A percentile compares a stretch with the other conserved stretches of the same genome.
phyloP scores from a whole-genome alignment of 2,329 filamentous ascomycete species.

The Neospermospora avenae region DNA sequence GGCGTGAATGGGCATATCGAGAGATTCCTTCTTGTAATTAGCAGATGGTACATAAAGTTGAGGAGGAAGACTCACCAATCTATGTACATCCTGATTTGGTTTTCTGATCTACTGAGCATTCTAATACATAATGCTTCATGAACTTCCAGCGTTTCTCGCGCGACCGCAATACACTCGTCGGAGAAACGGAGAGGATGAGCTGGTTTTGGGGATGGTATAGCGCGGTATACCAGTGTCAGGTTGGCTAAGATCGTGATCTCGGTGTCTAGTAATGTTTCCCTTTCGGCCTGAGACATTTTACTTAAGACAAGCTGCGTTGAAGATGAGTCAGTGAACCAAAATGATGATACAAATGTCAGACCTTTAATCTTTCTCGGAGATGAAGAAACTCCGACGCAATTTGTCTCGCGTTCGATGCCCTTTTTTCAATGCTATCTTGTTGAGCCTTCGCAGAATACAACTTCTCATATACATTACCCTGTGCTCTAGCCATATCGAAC shows the following conservation, averaged over 20 bases:
- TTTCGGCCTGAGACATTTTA: neutral
- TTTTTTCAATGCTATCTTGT: neutral
- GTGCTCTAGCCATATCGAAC: constrained; percentile 8
- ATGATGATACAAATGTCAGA: neutral
- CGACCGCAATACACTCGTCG: constrained; percentile 9
- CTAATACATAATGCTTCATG: constrained; percentile 6
- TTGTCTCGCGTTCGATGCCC: neutral
- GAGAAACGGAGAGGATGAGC: constrained; percentile 13
- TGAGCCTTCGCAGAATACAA: constrained; percentile 12
- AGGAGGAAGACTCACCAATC: constrained; percentile 1
- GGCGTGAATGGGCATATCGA: constrained; percentile 14
- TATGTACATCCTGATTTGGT: constrained; percentile 11
- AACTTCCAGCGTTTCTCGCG: constrained; percentile 8
- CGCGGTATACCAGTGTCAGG: constrained; percentile 12
- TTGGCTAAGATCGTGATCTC: constrained; percentile 10
- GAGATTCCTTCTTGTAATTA: constrained; percentile 8
- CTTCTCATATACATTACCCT: constrained; percentile 13
- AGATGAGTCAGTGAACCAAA: neutral
- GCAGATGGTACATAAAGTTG: neutral
- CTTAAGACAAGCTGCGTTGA: neutral
- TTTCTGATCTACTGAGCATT: neutral
- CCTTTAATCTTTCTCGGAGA: neutral
- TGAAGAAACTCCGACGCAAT: constrained; percentile 3
- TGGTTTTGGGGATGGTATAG: constrained; percentile 7
- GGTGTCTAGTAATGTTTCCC: constrained; percentile 4